Evolutionary conservation across 345 rosid species (phyloP).

Genomic region (Rhizophora mangle): DNA sequence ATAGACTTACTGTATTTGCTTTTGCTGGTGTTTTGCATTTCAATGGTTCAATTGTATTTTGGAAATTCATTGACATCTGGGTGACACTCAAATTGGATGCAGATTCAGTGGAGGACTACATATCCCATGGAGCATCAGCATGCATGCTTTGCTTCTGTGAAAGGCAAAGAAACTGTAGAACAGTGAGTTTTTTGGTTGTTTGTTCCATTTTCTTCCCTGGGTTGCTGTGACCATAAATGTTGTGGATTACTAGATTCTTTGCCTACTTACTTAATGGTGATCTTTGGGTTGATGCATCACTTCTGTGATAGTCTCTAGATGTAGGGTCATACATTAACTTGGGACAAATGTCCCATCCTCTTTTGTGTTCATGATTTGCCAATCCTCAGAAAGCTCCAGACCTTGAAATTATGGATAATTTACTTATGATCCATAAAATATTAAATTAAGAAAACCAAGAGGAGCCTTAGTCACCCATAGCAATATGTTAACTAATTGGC

Average conservation of each 20-base stretch:
- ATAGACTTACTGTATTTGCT: too few relatives aligned
- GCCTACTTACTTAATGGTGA: neutral
- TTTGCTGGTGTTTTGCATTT: neutral
- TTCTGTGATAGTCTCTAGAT: neutral
- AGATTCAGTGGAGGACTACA: slow-evolving; percentile 47
- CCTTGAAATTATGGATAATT: too few relatives aligned
- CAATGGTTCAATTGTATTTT: slow-evolving; percentile 10
- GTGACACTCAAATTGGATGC: slow-evolving; percentile 17
- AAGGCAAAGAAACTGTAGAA: slow-evolving; percentile 40
- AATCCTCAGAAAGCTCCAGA: too few relatives aligned
- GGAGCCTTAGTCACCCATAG: too few relatives aligned
- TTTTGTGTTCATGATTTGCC: too few relatives aligned
- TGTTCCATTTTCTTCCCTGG: neutral
- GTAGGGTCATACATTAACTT: too few relatives aligned
- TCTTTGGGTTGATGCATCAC: neutral
- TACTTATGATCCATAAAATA: too few relatives aligned
- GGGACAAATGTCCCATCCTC: too few relatives aligned
- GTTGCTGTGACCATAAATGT: neutral
- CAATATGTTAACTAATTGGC: too few relatives aligned
- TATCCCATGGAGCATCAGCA: slow-evolving; percentile 46
- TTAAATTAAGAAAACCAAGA: too few relatives aligned
- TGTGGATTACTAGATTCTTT: neutral
- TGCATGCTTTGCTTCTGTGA: slow-evolving; percentile 39
- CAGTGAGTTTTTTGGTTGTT: slow-evolving; percentile 19
- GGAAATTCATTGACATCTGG: neutral